Evolutionary conservation across 495 filamentous ascomycete genomes (phyloP).

Genomic region (Podospora anserina): DNA sequence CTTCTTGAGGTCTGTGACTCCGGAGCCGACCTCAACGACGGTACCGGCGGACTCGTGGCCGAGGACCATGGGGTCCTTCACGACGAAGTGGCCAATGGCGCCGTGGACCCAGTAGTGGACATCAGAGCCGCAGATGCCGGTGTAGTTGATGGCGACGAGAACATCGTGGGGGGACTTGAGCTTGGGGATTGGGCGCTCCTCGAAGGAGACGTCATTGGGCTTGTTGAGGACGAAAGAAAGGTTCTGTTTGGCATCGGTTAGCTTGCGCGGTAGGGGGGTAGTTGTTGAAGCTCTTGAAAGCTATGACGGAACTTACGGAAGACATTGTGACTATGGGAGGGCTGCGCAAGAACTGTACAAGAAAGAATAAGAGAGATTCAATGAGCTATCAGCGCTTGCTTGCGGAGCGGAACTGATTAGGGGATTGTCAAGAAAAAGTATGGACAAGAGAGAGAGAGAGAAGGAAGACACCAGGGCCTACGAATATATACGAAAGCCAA

Average conservation of each 20-base stretch:
- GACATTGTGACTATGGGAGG: conserved; percentile 25
- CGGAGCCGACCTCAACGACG: conserved; percentile 60
- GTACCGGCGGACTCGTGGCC: conserved; percentile 87
- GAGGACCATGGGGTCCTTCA: conserved; percentile 85
- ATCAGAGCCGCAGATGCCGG: conserved; percentile 87
- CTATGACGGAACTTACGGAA: conserved; percentile 27
- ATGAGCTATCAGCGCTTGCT: not conserved
- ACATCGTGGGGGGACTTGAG: conserved; percentile 69
- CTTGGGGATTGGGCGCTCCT: conserved; percentile 70
- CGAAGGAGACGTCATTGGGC: conserved; percentile 65
- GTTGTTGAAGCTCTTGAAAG: not conserved
- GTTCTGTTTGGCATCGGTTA: conserved; percentile 59
- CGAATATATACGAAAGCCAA: conserved; percentile 19
- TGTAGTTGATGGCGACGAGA: conserved; percentile 77
- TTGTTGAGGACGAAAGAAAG: conserved; percentile 82
- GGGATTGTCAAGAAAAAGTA: not conserved
- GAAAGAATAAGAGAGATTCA: conserved; percentile 2
- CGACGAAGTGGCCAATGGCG: conserved; percentile 74
- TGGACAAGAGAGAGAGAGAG: conserved; percentile 2
- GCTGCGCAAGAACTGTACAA: not conserved
- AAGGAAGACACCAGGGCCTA: conserved; percentile 4
- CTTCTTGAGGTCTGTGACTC: conserved; percentile 56
- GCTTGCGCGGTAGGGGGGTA: not conserved
- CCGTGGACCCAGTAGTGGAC: conserved; percentile 91
- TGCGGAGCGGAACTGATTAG: conserved; percentile 9